phyloP scores from a whole-genome alignment of 2,329 filamentous ascomycete species.

The Aschersonia sp. region DNA sequence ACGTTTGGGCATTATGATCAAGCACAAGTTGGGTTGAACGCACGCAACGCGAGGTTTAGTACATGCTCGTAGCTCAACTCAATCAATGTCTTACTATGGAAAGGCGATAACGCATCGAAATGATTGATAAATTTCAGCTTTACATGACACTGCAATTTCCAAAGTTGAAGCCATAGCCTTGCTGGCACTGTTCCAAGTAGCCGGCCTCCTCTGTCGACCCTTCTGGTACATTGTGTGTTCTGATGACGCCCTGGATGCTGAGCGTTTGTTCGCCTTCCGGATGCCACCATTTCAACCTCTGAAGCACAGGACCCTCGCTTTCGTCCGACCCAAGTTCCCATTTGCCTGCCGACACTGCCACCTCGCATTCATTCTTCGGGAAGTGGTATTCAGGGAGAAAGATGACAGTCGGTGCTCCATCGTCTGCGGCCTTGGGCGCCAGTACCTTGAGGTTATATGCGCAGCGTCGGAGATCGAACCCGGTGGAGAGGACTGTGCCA shows the following conservation, averaged over 20 bases:
- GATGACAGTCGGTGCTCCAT: conserved; percentile 62
- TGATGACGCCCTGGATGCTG: conserved; percentile 58
- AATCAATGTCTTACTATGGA: no score
- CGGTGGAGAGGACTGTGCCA: conserved; percentile 56
- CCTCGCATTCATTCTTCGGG: conserved; percentile 54
- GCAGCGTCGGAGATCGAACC: conserved; percentile 71
- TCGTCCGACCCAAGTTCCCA: conserved; percentile 75
- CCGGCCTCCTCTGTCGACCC: conserved; percentile 58
- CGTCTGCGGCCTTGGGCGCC: conserved; percentile 40
- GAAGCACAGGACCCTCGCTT: conserved; percentile 52
- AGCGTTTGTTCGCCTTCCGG: conserved; percentile 70
- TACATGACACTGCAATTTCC: conserved; percentile 40
- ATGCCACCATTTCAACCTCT: conserved; percentile 88
- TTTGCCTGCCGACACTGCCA: conserved; percentile 72
- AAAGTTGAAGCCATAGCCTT: conserved; percentile 28
- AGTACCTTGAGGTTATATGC: conserved; percentile 60
- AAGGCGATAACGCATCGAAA: no score
- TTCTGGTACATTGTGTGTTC: conserved; percentile 41
- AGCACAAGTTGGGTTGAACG: no score
- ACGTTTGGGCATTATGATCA: no score
- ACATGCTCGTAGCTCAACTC: no score
- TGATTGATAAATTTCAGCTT: background rate
- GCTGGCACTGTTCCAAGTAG: conserved; percentile 58
- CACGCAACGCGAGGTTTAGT: no score
- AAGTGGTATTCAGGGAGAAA: conserved; percentile 91